Base-by-base conservation (phyloP, 768 basidiomycete genomes). In the Naganishia kalamii region DNA sequence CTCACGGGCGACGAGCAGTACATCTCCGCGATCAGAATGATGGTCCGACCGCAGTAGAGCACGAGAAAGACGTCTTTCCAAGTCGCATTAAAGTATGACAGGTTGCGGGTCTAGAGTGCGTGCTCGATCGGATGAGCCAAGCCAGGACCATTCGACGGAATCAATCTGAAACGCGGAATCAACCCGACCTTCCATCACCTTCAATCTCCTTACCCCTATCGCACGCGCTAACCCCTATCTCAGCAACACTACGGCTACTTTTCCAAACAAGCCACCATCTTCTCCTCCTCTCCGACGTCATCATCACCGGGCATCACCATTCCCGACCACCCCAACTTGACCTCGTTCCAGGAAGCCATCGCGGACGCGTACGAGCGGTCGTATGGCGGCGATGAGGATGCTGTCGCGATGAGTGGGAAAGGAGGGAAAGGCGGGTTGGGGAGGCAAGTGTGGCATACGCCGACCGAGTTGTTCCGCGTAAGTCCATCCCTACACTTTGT, bases 361-460 rank as follows among this genome's bases (percentile, higher is more conserved):
- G 87, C 87, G 6, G 79, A 80, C 69, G 83, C 85, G 69, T 98
- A 97, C 74, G 82, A 65, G 50, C 47, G 46, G 43, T 65, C 69
- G 33, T 75, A 75, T 59, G 59, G 63, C 1, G 84, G 50, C 81
- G 83, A 23, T 88, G 88, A 88, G 11, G 86, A 87, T 23, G 90
- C n/a, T 40, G 47, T 63, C 23, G 35, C 27, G 30, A 13, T 47
- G 35, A 47, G 40, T 46, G 43, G 60, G 5, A 57, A 40, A 6
- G 57, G 48, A 12, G 50, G 61, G 10, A 57, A 63, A 63, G 65
- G 69, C 33, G 75, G 72, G 19, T 60, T 74, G 15, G 77, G 92
- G 6, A 84, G 85, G 72, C 94, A 99, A 79, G 81, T 99, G 61
- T 99, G 96, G 96, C 96, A 99, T 78, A 99, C 96, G 1, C 96